Conservation (phyloP, 306 rosid species). For the Trifolium dubium region DNA sequence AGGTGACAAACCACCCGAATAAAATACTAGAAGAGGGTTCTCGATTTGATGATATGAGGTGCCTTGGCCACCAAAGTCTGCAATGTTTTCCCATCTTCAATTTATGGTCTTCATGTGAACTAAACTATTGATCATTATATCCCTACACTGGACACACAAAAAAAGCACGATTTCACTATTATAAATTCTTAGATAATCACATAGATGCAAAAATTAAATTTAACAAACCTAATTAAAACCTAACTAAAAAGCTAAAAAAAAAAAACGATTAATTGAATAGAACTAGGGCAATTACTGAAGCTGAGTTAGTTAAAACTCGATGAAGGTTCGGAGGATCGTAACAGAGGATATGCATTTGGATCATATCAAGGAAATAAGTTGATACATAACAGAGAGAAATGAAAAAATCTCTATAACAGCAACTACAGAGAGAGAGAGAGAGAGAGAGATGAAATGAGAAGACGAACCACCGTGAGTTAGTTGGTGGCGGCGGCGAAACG, state of each 20-base stretch:
- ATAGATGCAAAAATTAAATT: slow-evolving; percentile 23
- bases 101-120: slow-evolving; percentile 42
- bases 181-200: slow-evolving; percentile 12
- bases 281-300: slow-evolving; percentile 23
- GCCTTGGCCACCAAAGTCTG: slow-evolving; percentile 97
- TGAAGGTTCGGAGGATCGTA: slow-evolving; percentile 14
- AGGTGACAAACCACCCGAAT: slow-evolving; percentile 84
- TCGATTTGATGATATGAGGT: slow-evolving; percentile 55
- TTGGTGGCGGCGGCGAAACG: not conserved
- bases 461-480: not conserved
- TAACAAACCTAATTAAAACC: slow-evolving; percentile 6
- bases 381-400: not conserved
- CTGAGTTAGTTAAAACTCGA: slow-evolving; percentile 13
- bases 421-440: not conserved
- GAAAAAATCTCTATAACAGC: not conserved
- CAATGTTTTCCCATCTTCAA: slow-evolving; percentile 61
- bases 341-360: not conserved
- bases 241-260: not conserved
- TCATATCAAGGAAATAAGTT: not conserved
- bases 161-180: slow-evolving; percentile 24
- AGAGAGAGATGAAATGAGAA: slow-evolving; percentile 20
- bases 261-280: not conserved
- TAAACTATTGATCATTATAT: slow-evolving; percentile 32
- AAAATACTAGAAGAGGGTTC: slow-evolving; percentile 55
- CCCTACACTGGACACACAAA: slow-evolving; percentile 43